These are phyloP conservation scores for Murraya koenigii DNA, from an alignment of 345 rosid species.

Conservation along the genomic window DNA sequence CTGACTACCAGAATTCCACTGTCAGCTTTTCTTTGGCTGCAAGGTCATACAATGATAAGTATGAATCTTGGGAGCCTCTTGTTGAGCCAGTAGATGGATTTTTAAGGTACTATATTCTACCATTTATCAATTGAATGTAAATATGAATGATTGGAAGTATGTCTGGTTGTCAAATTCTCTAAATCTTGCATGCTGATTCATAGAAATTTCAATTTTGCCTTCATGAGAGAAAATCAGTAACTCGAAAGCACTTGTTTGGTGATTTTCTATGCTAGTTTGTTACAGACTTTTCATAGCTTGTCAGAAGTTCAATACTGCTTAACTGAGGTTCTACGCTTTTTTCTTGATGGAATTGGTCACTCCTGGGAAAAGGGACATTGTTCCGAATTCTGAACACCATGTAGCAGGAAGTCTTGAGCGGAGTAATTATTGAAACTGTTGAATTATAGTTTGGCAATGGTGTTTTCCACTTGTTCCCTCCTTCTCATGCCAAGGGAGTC, in stretches of 20 bases:
- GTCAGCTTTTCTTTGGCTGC: constrained; percentile 77
- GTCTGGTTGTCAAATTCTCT: neutral
- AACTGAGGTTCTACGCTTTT: neutral
- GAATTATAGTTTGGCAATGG: neutral
- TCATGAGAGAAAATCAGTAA: neutral
- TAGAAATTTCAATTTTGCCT: neutral
- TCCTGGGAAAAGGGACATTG: neutral
- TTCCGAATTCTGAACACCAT: neutral
- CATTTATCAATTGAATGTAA: neutral
- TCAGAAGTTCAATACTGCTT: neutral
- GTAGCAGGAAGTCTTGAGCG: neutral
- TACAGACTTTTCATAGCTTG: neutral
- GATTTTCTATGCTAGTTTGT: neutral
- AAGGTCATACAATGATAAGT: constrained; percentile 90
- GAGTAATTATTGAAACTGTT: constrained; percentile 5
- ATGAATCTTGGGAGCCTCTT: constrained; percentile 95
- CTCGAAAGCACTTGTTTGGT: neutral
- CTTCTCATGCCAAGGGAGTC: neutral
- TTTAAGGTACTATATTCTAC: constrained; percentile 49
- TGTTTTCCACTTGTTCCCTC: neutral
- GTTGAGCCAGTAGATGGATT: constrained; percentile 85
- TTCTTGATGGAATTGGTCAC: neutral
- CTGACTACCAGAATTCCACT: constrained; percentile 60
- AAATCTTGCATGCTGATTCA: neutral
- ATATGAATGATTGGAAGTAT: neutral